Evolutionary conservation across 2,329 filamentous ascomycete genomes (phyloP), one percentile per base, ranked within the genome.

Genomic region (Colletotrichum plurivorum): DNA sequence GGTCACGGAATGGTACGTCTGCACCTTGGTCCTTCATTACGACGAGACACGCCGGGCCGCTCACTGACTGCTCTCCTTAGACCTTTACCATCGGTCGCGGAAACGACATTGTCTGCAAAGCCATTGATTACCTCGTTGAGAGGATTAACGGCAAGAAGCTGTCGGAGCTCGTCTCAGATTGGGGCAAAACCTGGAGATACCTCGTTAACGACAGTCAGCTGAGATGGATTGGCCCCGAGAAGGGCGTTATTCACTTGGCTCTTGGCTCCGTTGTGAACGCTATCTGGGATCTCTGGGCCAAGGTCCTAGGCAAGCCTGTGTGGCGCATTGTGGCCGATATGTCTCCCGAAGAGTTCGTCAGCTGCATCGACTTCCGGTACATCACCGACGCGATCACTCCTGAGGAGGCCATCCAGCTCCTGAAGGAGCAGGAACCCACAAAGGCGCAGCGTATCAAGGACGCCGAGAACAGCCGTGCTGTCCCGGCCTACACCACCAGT

Each of bases 281-380:
- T 16, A 86, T 97, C 75, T 97, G 94, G 94, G 94, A 97, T 80
- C 88, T 97, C n/a, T 97, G 94, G 94, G 94, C 93, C 63, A 97
- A 97, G 84, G 88, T 88, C 2, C 88, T 96, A 43, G 87, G 88
- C 72, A 97, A 97, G 84, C 95, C 94, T 4, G 93, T 97, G 15
- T 97, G 94, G 95, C 88, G 90, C 68, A 92, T 98, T 71, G 92
- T 98, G 25, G 92, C 93, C 12, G 94, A 97, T 73, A 97, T 97
- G 93, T 91, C 87, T 4, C 94, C 94, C 1, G 92, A 96, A 81
- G 92, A 97, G 83, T 89, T 97, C 59, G 94, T 97, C 59, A 83
- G 86, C 68, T 95, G 94, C 83, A 95, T 98, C 78, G 95, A 97
- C 82, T 98, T 97, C 84, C 88, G 94, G 57, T 97, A 98, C 82